A percentile compares a stretch with the other conserved stretches of the same genome.
Evolutionary conservation across 805 yeast genomes (phyloP).

Genomic region (Candida pini): DNA sequence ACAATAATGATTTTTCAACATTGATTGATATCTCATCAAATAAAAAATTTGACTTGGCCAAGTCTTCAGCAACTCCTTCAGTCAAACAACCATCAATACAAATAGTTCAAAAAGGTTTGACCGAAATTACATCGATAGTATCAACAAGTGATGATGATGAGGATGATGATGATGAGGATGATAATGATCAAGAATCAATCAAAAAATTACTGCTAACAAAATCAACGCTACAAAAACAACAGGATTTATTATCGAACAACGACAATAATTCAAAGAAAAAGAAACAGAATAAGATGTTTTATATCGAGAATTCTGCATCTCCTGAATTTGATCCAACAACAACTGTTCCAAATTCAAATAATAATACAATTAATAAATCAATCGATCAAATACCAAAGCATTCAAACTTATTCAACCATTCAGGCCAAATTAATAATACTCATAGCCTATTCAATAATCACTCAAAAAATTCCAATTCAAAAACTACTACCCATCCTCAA

Average conservation of each 20-base stretch:
- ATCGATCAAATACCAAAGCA: conserved; percentile 1
- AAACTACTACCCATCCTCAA: conserved; percentile 1
- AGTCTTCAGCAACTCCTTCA: not conserved
- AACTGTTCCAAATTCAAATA: not conserved
- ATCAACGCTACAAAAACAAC: not conserved
- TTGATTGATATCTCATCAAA: conserved; percentile 23
- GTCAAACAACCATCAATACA: conserved; percentile 12
- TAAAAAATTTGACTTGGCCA: not conserved
- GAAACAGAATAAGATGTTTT: conserved; percentile 23
- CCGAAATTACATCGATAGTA: conserved; percentile 24
- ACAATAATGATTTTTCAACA: conserved; percentile 24
- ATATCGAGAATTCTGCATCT: conserved; percentile 28
- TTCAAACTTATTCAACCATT: not conserved
- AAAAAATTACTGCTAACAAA: not conserved
- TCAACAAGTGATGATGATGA: conserved; percentile 20
- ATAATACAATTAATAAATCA: conserved; percentile 2
- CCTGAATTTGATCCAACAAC: conserved; percentile 13
- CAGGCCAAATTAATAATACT: conserved; percentile 2
- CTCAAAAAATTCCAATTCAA: no score
- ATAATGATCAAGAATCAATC: not conserved
- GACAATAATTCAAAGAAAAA: not conserved
- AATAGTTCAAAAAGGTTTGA: conserved; percentile 14
- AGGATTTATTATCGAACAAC: not conserved
- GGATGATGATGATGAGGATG: conserved; percentile 10
- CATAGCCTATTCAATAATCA: no score